These are phyloP conservation scores for Cutaneotrichosporon daszewskae DNA, from an alignment of 1,284 basidiomycete genomes.

Conservation along the genomic window DNA sequence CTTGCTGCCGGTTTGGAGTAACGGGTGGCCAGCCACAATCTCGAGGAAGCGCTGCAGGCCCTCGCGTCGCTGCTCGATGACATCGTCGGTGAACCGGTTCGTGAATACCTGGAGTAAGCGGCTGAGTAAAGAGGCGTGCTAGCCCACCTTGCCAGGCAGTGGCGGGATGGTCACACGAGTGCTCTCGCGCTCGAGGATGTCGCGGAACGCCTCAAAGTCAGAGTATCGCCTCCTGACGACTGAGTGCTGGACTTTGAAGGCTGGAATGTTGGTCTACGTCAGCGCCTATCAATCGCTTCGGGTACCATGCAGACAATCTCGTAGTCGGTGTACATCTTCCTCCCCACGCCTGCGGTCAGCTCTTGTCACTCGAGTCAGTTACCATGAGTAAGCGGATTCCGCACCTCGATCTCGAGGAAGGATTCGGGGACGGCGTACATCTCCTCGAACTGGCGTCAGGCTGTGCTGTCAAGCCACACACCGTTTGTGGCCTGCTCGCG, in stretches of 20 bases:
- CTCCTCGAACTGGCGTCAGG: slow-evolving; percentile 71
- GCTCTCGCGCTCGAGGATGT: slow-evolving; percentile 93
- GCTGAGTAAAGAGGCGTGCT: neutral
- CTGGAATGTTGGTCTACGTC: slow-evolving; percentile 90
- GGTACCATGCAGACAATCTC: slow-evolving; percentile 91
- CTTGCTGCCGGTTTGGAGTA: slow-evolving; percentile 96
- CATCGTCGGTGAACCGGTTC: slow-evolving; percentile 94
- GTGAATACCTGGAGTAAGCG: slow-evolving; percentile 61
- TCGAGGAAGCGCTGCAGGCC: slow-evolving; percentile 93
- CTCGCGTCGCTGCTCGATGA: slow-evolving; percentile 86
- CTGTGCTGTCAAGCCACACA: slow-evolving; percentile 48
- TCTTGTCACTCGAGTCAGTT: slow-evolving; percentile 2
- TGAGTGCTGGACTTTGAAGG: slow-evolving; percentile 94
- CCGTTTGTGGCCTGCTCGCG: slow-evolving; percentile 70
- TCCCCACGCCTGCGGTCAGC: slow-evolving; percentile 67
- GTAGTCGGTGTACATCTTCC: slow-evolving; percentile 99
- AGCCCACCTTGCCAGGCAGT: slow-evolving; percentile 73
- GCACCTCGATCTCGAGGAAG: slow-evolving; percentile 95
- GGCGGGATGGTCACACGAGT: slow-evolving; percentile 96
- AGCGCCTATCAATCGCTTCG: neutral
- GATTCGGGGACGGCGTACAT: slow-evolving; percentile 98
- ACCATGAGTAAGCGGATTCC: slow-evolving; percentile 96
- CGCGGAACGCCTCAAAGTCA: slow-evolving; percentile 98
- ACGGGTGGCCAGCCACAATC: slow-evolving; percentile 92
- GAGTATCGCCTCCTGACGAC: slow-evolving; percentile 92